Conservation (phyloP, 768 basidiomycete species). For the Terana coerulea region DNA sequence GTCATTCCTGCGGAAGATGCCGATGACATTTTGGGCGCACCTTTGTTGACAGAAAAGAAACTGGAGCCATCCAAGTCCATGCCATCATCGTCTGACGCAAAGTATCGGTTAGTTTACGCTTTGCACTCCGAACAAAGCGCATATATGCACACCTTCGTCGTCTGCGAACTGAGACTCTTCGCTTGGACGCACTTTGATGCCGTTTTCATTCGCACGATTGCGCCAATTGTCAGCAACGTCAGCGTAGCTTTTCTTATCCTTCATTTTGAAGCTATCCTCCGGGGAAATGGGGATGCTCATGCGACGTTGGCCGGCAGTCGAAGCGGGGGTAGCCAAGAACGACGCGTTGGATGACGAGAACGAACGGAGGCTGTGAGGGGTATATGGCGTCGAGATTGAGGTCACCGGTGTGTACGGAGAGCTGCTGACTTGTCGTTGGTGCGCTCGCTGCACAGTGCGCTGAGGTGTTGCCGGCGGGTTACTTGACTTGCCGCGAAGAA, state of each 20-base stretch:
- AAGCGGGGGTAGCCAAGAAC: constrained; percentile 60
- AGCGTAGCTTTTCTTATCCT: constrained; percentile 46
- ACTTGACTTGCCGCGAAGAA: constrained; percentile 33
- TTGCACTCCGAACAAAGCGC: constrained; percentile 3
- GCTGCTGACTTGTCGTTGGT: constrained; percentile 37
- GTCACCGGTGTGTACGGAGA: constrained; percentile 62
- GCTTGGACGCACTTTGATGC: constrained; percentile 56
- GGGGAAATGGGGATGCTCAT: constrained; percentile 41
- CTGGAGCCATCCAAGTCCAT: constrained; percentile 47
- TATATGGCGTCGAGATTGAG: constrained; percentile 53
- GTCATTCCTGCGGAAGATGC: constrained; percentile 17
- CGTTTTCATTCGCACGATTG: constrained; percentile 64
- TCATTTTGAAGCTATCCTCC: constrained; percentile 31
- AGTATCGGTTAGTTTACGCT: background rate
- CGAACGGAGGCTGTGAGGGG: constrained; percentile 66
- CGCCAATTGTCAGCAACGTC: constrained; percentile 71
- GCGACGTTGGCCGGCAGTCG: constrained; percentile 36
- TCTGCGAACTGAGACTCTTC: constrained; percentile 36
- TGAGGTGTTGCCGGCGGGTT: constrained; percentile 61
- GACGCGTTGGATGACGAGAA: constrained; percentile 43
- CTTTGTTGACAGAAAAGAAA: constrained; percentile 33
- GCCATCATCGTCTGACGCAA: constrained; percentile 45
- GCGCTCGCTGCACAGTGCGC: constrained; percentile 44
- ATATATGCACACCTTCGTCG: constrained; percentile 43
- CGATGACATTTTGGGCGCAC: constrained; percentile 4